A percentile compares a stretch with the other conserved stretches of the same genome.
Conservation (phyloP, 805 yeast species). For the Pichia pseudocactophila region DNA sequence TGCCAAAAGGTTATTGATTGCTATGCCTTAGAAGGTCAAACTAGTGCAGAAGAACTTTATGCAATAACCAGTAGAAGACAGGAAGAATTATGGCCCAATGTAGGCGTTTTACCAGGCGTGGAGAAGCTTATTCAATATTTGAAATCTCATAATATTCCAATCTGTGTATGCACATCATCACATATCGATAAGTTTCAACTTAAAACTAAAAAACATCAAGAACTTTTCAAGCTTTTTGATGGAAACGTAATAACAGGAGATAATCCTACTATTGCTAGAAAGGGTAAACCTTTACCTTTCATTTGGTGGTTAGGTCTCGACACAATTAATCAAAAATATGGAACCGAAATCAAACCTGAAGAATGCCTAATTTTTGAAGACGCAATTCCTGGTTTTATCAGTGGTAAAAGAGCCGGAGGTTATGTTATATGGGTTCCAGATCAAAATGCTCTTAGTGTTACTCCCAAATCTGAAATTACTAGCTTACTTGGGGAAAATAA, state of each 20-base stretch:
- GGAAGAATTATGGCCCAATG: constrained; percentile 48
- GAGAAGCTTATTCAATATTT: constrained; percentile 52
- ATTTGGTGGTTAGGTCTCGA: constrained; percentile 80
- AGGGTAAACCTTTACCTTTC: constrained; percentile 92
- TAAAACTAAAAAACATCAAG: constrained; percentile 62
- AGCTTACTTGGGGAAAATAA: constrained; percentile 34
- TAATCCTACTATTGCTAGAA: constrained; percentile 70
- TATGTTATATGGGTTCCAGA: constrained; percentile 95
- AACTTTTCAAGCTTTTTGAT: constrained; percentile 53
- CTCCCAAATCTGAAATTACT: constrained; percentile 39
- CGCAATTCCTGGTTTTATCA: constrained; percentile 82
- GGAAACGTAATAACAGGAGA: constrained; percentile 78
- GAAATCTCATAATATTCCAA: constrained; percentile 48
- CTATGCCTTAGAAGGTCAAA: constrained; percentile 48
- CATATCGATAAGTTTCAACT: constrained; percentile 46
- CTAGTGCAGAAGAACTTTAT: constrained; percentile 56
- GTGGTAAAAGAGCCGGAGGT: constrained; percentile 79
- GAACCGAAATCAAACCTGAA: constrained; percentile 46
- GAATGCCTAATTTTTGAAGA: constrained; percentile 93
- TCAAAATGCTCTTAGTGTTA: constrained; percentile 50
- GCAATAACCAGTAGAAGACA: constrained; percentile 46
- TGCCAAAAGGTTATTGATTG: constrained; percentile 55
- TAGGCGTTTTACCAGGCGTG: constrained; percentile 80
- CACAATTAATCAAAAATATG: constrained; percentile 48
- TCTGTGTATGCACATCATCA: constrained; percentile 89